Conservation (phyloP, 768 basidiomycete genomes). For the button mushroom (Agaricus bisporus) region DNA sequence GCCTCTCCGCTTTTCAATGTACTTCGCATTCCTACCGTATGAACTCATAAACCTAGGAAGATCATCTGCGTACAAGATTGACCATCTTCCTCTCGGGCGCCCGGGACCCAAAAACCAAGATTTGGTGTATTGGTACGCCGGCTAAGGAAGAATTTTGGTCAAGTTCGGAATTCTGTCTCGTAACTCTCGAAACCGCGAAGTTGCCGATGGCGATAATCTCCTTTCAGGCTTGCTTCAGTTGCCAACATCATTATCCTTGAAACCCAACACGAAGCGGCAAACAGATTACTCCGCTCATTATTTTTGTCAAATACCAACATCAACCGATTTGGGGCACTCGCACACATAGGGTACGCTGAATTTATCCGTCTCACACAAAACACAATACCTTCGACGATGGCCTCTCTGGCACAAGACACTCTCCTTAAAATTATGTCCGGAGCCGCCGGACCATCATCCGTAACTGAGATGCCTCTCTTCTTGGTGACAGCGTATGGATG, state of each 20-base stretch:
- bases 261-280: constrained; percentile 26
- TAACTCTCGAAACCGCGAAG: constrained; percentile 42
- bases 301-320: constrained; percentile 32
- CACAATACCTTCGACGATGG: constrained; percentile 38
- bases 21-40: too few relatives aligned
- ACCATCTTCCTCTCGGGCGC: too few relatives aligned
- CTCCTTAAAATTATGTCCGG: constrained; percentile 34
- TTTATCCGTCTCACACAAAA: constrained; percentile 35
- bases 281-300: constrained; percentile 30
- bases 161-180: constrained; percentile 37
- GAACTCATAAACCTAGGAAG: too few relatives aligned
- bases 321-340: constrained; percentile 36
- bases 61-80: too few relatives aligned
- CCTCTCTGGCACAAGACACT: constrained; percentile 41
- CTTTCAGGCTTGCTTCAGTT: constrained; percentile 31
- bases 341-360: constrained; percentile 39
- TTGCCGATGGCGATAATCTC: constrained; percentile 35
- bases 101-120: too few relatives aligned
- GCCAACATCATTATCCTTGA: constrained; percentile 37
- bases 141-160: too few relatives aligned
- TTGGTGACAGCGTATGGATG: constrained; percentile 41
- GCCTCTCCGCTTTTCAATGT: too few relatives aligned
- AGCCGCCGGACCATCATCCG: constrained; percentile 34
- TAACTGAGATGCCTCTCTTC: constrained; percentile 39
- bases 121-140: too few relatives aligned